Conservation (phyloP, 2,329 filamentous ascomycete species). For the Ophiostoma sp. region DNA sequence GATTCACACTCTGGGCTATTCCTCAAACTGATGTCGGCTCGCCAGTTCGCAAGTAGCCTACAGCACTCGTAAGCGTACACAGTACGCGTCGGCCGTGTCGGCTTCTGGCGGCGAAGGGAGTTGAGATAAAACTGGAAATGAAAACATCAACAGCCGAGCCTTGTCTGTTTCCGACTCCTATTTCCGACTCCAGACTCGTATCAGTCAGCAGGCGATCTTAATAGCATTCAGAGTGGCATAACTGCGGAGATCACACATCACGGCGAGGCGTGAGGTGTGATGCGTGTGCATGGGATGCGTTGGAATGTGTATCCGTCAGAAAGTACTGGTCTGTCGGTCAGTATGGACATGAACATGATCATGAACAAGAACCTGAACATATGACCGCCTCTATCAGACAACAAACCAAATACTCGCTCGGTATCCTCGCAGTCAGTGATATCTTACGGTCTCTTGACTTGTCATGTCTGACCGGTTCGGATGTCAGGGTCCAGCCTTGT, state of each 20-base stretch:
- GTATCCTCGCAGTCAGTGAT: too few species aligned
- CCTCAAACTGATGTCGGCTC: too few species aligned
- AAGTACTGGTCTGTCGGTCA: background rate
- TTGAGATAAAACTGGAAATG: too few species aligned
- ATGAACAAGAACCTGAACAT: too few species aligned
- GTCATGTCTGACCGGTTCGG: background rate
- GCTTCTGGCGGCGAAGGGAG: too few species aligned
- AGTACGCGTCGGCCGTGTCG: background rate
- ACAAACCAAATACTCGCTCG: too few species aligned
- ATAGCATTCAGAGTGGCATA: background rate
- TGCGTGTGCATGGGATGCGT: too few species aligned
- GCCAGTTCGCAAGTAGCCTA: too few species aligned
- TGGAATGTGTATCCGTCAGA: background rate
- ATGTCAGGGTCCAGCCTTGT: background rate
- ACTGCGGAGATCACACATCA: background rate
- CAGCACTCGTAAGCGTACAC: background rate
- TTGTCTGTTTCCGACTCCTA: conserved; percentile 6
- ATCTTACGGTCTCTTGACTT: too few species aligned
- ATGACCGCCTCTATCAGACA: too few species aligned
- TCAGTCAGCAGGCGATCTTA: conserved; percentile 3
- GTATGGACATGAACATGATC: background rate
- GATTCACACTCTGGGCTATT: too few species aligned
- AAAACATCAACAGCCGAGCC: background rate
- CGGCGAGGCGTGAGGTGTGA: too few species aligned
- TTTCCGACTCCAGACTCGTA: conserved; percentile 2